phyloP scores from a whole-genome alignment of 345 rosid genomes.

The Moricandia arvensis region DNA sequence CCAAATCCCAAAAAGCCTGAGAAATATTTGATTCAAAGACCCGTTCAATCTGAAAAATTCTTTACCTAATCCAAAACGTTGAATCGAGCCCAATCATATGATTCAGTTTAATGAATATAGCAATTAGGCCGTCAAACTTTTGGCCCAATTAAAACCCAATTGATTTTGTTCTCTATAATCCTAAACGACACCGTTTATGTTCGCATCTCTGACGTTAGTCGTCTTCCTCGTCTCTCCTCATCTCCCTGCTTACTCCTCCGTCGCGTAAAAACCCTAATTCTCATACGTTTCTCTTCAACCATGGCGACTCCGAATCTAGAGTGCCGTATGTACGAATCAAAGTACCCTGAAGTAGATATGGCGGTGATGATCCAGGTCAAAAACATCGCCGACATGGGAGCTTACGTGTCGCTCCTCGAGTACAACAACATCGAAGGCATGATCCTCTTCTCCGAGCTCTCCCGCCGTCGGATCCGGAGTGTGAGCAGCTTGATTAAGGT shows the following conservation, averaged over 20 bases:
- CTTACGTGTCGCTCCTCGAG: slow-evolving; percentile 88
- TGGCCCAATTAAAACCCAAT: slow-evolving; percentile 14
- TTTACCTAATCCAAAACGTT: background rate
- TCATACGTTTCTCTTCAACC: slow-evolving; percentile 5
- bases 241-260: background rate
- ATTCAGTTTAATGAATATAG: no score
- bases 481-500: slow-evolving; percentile 93
- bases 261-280: slow-evolving; percentile 36
- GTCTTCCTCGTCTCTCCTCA: slow-evolving; percentile 16
- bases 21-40: no score
- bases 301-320: slow-evolving; percentile 82
- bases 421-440: slow-evolving; percentile 98
- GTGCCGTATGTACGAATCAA: slow-evolving; percentile 94
- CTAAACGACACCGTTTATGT: background rate
- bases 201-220: background rate
- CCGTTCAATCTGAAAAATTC: no score
- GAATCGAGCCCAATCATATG: background rate
- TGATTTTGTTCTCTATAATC: background rate
- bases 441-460: slow-evolving; percentile 98
- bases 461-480: slow-evolving; percentile 96
- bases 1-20: background rate
- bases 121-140: background rate
- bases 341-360: slow-evolving; percentile 95
- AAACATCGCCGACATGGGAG: slow-evolving; percentile 97
- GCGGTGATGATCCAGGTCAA: slow-evolving; percentile 99